phyloP scores from a whole-genome alignment of 129 eudicot genomes.

The Helichrysum umbraculigerum region DNA sequence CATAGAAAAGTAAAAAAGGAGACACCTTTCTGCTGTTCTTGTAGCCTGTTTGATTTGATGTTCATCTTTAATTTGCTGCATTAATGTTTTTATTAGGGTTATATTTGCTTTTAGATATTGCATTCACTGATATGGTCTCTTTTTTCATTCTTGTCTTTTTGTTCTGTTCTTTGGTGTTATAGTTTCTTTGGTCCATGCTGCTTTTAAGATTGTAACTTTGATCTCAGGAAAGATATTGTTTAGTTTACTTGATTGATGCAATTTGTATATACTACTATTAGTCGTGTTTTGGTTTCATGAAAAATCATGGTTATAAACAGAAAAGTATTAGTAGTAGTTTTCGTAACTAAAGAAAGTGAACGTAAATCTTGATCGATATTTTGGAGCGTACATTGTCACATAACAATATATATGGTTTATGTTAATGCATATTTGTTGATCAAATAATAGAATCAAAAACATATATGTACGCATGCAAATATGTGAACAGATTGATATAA shows the following conservation, averaged over 20 bases:
- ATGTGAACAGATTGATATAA: too few relatives aligned
- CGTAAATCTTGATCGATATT: background rate
- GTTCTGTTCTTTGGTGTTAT: background rate
- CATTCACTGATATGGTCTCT: background rate
- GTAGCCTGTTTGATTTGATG: background rate
- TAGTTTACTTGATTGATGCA: too few relatives aligned
- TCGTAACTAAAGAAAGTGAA: too few relatives aligned
- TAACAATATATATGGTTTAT: background rate
- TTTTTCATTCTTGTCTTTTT: background rate
- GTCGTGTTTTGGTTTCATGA: background rate
- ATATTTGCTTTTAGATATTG: background rate
- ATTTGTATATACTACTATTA: background rate
- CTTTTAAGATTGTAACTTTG: background rate
- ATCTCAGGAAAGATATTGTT: background rate
- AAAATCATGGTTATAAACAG: background rate
- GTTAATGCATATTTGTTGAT: background rate
- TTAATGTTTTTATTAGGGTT: background rate
- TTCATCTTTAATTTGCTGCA: background rate
- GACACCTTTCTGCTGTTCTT: background rate
- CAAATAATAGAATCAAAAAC: background rate
- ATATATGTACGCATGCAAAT: too few relatives aligned
- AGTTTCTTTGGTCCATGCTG: constrained; percentile 1
- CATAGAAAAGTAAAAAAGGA: background rate
- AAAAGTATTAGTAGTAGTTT: background rate
- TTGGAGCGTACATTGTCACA: background rate